These are phyloP conservation scores for Eucalyptus globulus DNA, from an alignment of 345 rosid species.

Conservation along the genomic window DNA sequence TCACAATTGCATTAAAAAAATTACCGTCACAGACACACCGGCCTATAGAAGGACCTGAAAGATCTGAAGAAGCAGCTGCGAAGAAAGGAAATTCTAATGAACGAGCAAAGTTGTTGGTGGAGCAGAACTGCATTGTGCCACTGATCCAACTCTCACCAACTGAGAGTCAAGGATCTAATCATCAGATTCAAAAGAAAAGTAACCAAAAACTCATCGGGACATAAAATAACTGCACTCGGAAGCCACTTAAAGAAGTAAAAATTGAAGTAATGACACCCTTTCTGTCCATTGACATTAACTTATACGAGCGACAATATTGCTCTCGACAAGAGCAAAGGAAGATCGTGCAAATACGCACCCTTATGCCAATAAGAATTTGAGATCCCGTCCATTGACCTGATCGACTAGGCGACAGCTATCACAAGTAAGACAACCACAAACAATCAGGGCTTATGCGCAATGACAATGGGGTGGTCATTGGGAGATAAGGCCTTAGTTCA, in stretches of 20 bases:
- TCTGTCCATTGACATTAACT: background rate
- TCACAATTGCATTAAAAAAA: background rate
- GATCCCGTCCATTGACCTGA: background rate
- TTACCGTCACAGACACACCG: background rate
- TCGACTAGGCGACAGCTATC: background rate
- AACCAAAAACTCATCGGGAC: background rate
- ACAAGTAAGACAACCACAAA: background rate
- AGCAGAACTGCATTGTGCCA: background rate
- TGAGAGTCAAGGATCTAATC: background rate
- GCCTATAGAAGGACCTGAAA: background rate
- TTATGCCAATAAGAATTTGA: background rate
- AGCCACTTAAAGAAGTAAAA: background rate
- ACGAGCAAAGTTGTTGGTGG: background rate
- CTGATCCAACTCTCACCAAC: background rate
- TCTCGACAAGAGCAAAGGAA: background rate
- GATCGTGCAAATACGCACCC: background rate
- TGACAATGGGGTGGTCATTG: background rate
- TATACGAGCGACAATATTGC: background rate
- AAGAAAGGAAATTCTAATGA: background rate
- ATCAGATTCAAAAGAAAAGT: background rate
- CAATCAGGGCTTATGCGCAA: background rate
- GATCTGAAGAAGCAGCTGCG: background rate
- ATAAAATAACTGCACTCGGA: background rate
- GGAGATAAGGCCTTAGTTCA: background rate
- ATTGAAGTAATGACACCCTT: background rate